Percentiles rank a stretch among this genome's conserved stretches.
These are phyloP conservation scores for Camptophora hylomeconis DNA, from an alignment of 2,329 filamentous ascomycete species.

Conservation along the genomic window DNA sequence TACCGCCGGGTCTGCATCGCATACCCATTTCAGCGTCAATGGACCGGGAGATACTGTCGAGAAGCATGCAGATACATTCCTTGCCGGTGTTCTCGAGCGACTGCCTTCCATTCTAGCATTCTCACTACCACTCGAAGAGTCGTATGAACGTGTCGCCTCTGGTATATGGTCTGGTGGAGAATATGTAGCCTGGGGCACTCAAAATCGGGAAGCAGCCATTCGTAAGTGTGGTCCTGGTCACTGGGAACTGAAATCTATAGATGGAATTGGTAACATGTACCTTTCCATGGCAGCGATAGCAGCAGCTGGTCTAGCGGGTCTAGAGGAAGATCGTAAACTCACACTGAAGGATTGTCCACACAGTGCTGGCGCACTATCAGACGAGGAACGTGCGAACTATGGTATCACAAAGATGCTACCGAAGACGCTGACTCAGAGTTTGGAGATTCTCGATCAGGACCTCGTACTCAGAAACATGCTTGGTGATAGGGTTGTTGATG, in stretches of 20 bases:
- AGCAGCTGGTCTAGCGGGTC: slow-evolving; percentile 44
- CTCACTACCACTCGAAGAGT: slow-evolving; percentile 50
- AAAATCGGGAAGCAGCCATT: slow-evolving; percentile 66
- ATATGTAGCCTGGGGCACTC: slow-evolving; percentile 68
- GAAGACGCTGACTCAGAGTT: slow-evolving; percentile 23
- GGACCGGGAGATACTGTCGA: slow-evolving; percentile 23
- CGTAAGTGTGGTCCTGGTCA: slow-evolving; percentile 53
- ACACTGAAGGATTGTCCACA: slow-evolving; percentile 21
- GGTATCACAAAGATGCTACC: slow-evolving; percentile 27
- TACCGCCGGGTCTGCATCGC: slow-evolving; percentile 51
- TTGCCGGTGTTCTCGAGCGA: slow-evolving; percentile 56
- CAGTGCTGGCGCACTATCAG: slow-evolving; percentile 23
- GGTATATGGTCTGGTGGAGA: slow-evolving; percentile 67
- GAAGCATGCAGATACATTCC: slow-evolving; percentile 46
- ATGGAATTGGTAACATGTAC: slow-evolving; percentile 70
- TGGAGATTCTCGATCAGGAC: slow-evolving; percentile 22
- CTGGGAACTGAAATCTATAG: slow-evolving; percentile 69
- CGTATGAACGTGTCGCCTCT: slow-evolving; percentile 56
- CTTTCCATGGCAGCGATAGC: slow-evolving; percentile 52
- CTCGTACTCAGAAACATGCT: slow-evolving; percentile 19
- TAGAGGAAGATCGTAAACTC: slow-evolving; percentile 24
- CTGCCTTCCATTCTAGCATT: slow-evolving; percentile 56
- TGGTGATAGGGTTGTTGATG: slow-evolving; percentile 18
- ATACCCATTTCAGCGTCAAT: slow-evolving; percentile 57
- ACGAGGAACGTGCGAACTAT: slow-evolving; percentile 20